phyloP scores from a whole-genome alignment of 257 asterid genomes.

The Nicotiana undulata region DNA sequence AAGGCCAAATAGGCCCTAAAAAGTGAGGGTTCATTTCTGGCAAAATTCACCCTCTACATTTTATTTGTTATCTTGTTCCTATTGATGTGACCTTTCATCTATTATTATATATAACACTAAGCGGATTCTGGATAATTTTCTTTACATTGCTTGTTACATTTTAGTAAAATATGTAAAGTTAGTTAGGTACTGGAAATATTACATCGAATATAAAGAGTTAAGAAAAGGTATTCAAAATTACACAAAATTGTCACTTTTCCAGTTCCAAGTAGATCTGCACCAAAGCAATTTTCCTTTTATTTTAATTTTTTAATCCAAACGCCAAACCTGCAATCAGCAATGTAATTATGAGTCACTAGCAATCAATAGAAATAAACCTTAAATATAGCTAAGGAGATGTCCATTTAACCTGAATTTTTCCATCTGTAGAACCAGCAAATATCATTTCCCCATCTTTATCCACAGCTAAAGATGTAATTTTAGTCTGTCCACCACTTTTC shows the following conservation, averaged over 20 bases:
- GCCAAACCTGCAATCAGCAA: slow-evolving; percentile 18
- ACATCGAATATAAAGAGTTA: background rate
- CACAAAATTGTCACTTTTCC: background rate
- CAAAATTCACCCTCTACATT: too few relatives aligned
- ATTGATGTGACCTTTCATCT: too few relatives aligned
- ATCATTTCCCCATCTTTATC: slow-evolving; percentile 62
- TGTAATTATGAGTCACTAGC: background rate
- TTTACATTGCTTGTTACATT: background rate
- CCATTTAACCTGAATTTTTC: slow-evolving; percentile 52
- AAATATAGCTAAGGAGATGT: background rate
- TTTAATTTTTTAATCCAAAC: slow-evolving; percentile 10
- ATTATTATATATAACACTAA: too few relatives aligned
- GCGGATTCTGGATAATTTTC: too few relatives aligned
- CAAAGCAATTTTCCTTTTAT: background rate
- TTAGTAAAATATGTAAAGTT: background rate
- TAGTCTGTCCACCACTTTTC: slow-evolving; percentile 31
- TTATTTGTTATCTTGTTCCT: too few relatives aligned
- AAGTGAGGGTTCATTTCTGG: too few relatives aligned
- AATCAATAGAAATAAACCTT: background rate
- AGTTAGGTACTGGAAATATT: background rate
- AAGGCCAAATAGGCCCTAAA: too few relatives aligned
- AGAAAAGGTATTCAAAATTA: background rate
- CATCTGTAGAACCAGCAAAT: slow-evolving; percentile 63
- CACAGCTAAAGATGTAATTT: slow-evolving; percentile 34
- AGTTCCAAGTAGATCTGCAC: background rate